Base-by-base conservation (phyloP, 176 grass and related monocot species). In the Aegilops tauschii region DNA sequence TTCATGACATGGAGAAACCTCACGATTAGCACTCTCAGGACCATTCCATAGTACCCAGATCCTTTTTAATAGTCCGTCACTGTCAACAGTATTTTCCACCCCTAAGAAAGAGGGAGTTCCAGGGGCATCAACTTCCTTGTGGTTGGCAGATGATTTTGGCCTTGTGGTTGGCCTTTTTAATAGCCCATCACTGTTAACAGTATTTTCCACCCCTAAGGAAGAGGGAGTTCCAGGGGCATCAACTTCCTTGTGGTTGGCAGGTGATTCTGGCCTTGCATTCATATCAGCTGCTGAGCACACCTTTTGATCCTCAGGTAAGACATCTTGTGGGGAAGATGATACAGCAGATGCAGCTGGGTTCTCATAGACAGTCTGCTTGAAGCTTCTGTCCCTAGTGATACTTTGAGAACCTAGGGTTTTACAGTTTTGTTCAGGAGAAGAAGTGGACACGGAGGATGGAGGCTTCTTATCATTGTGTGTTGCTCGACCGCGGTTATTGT, bases 1-100 rank as follows among this genome's bases (percentile, higher is more conserved):
- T 91, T 82, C 86, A 71, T 29, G 10, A 85, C 74, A 59, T 79
- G 59, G 84, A 85, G 88, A 78, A 82, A 78, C 59, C 50, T 88
- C 83, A 80, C 14, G 25, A 11, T 86, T 88, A n/a, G 75, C 21
- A 83, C 69, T 74, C n/a, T 86, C 67, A 5, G 79, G 13, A 20
- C 79, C 88, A n/a, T 82, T 88, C 83, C 83, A 90, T 39, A 83
- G 20, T 63, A 85, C 73, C 86, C 66, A 80, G 69, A 90, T 86
- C 88, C 83, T 90, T 88, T 88, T 82, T 56, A 93, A 83, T 77
- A 87, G 49, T 23, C 88, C 78, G 59, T 80, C 59, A 54, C 88
- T 74, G 68, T 56, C 68, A 80, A 18, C 79, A 86, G 25, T 34
- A 65, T 87, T 80, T 63, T 80, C 81, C 23, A 80, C 11, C 47